Percentiles rank a stretch among this genome's conserved stretches.
Evolutionary conservation across 768 basidiomycete genomes (phyloP).

Genomic region (Chlorophyllum brunneum): DNA sequence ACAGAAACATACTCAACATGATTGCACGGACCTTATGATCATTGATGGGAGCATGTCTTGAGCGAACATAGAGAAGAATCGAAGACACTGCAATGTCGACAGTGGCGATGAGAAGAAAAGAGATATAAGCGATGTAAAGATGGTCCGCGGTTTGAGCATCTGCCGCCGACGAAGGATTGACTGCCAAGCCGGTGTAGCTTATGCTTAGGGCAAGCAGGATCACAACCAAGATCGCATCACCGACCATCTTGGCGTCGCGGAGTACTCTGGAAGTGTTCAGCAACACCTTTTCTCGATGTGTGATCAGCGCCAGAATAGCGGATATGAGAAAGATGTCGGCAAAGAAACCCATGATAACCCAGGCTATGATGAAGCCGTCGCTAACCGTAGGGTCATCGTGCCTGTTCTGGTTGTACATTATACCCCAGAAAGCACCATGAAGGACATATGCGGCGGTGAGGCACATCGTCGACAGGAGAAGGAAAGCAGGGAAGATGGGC

Average conservation of each 20-base stretch:
- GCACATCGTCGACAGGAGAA: background rate
- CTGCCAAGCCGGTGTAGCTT: background rate
- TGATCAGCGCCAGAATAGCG: too few relatives aligned
- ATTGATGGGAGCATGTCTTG: too few relatives aligned
- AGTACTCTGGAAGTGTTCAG: background rate
- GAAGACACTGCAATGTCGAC: background rate
- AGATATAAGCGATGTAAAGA: background rate
- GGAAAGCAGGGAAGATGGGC: background rate
- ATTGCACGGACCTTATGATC: too few relatives aligned
- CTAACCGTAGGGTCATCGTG: background rate
- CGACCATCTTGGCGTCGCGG: background rate
- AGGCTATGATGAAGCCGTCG: background rate
- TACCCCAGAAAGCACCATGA: background rate
- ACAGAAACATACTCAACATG: too few relatives aligned
- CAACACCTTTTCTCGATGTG: background rate
- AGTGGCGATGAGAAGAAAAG: background rate
- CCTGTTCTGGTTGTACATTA: background rate
- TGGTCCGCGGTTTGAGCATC: background rate
- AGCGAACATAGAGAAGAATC: background rate
- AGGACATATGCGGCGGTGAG: background rate
- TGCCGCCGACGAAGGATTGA: background rate
- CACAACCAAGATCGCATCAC: background rate
- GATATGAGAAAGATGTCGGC: too few relatives aligned
- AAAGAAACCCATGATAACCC: background rate
- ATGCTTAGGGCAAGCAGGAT: slow-evolving; percentile 1